Conservation (phyloP, 805 yeast species). For the Starmera amethionina region DNA sequence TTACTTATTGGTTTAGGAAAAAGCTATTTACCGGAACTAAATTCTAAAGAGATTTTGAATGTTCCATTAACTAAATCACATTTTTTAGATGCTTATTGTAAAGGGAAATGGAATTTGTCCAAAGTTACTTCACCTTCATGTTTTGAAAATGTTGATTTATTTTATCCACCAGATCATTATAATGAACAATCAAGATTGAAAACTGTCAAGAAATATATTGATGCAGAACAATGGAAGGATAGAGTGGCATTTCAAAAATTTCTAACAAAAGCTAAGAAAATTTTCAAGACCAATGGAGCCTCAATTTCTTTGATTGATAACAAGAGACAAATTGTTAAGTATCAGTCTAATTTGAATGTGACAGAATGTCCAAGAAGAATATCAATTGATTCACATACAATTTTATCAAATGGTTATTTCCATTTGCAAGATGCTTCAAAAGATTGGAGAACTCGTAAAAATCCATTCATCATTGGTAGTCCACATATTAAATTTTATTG, state of each 20-base stretch:
- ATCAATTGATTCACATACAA: slow-evolving; percentile 61
- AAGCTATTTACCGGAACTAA: slow-evolving; percentile 5
- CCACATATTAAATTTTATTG: slow-evolving; percentile 56
- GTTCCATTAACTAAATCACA: slow-evolving; percentile 39
- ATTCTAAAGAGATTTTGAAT: slow-evolving; percentile 3
- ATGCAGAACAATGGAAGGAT: slow-evolving; percentile 41
- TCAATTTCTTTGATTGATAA: slow-evolving; percentile 49
- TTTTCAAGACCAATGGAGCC: slow-evolving; percentile 40
- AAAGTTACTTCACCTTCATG: slow-evolving; percentile 47
- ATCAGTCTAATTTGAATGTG: slow-evolving; percentile 36
- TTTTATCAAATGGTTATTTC: slow-evolving; percentile 47
- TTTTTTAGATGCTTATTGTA: slow-evolving; percentile 44
- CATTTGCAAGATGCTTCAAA: slow-evolving; percentile 46
- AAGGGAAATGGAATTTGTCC: slow-evolving; percentile 49
- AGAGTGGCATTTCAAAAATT: slow-evolving; percentile 27
- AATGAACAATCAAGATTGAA: slow-evolving; percentile 37
- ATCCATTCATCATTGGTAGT: slow-evolving; percentile 53
- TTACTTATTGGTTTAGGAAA: not conserved
- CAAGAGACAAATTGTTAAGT: slow-evolving; percentile 37
- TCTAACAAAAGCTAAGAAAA: slow-evolving; percentile 27
- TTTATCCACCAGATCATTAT: slow-evolving; percentile 52
- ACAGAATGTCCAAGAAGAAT: slow-evolving; percentile 43
- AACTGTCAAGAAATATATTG: slow-evolving; percentile 30
- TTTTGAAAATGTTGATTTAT: slow-evolving; percentile 32
- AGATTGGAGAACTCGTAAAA: slow-evolving; percentile 61